Conservation (phyloP, 108 stramenopile species). For the Cyclotella atomus region DNA sequence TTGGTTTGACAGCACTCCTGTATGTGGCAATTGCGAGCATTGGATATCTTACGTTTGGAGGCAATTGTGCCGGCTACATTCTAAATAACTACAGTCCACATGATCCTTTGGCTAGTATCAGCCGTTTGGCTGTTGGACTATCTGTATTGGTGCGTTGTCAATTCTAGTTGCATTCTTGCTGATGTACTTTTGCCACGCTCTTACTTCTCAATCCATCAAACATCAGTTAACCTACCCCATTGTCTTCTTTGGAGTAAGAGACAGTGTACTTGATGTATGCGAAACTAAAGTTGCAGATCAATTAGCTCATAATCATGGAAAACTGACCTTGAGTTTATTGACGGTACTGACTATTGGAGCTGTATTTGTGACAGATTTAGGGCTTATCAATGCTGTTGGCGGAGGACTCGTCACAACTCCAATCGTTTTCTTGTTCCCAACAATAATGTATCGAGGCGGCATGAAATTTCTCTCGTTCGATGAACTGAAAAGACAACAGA, state of each 20-base stretch:
- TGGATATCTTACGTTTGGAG: conserved; percentile 10
- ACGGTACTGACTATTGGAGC: background rate
- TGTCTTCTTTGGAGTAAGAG: conserved; percentile 4
- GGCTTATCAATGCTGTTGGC: conserved; percentile 1
- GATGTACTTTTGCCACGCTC: too few species aligned
- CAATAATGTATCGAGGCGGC: background rate
- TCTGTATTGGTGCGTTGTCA: background rate
- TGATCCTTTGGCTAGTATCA: background rate
- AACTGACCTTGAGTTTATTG: background rate
- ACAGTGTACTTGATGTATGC: background rate
- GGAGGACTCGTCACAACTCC: background rate
- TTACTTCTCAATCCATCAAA: too few species aligned
- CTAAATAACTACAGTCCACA: conserved; percentile 3
- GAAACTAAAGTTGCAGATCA: background rate
- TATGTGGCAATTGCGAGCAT: background rate
- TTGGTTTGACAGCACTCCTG: background rate
- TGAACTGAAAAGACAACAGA: background rate
- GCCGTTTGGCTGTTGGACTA: conserved; percentile 1
- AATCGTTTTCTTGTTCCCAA: background rate
- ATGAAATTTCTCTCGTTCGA: background rate
- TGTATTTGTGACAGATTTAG: background rate
- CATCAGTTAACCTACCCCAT: background rate
- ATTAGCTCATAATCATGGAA: background rate
- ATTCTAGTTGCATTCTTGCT: too few species aligned
- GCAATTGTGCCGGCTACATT: background rate